Base-by-base conservation (phyloP, 139 green algal species). In the Yamagishiella unicocca region DNA sequence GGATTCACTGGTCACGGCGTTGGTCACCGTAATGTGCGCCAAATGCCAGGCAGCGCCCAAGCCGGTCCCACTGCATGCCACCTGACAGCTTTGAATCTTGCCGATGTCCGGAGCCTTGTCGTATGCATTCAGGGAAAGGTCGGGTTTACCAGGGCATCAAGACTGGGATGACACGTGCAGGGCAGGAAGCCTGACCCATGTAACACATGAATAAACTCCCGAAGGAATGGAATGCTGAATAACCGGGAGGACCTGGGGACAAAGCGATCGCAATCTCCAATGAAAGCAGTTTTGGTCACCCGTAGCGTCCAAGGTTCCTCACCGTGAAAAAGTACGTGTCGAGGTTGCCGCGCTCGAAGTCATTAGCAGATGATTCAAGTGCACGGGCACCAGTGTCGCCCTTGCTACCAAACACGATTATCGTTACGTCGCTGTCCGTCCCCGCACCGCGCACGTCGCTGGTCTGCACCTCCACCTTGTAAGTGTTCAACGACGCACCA, bases 31-130 rank as follows among this genome's bases (percentile, higher is more conserved):
- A 24, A 95, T 66, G 53, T 73, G 86, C 31, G 76, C 66, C 27
- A 95, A 75, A 68, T 92, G 82, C 93, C 93, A 95, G 1, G 88
- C 91, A 46, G 93, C 87, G 61, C 89, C 92, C 54, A 95, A 50
- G 33, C 93, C 93, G 21, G 33, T 89, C n/a, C 92, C 90, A 33
- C 93, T 88, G 66, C 88, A 92, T 46, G 84, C 61, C 35, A 95
- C 76, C 81, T 88, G 85, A 33, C 85, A 89, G 58, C 72, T 88
- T 38, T 84, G 82, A 17, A 92, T 83, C 35, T 74, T 45, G 29
- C 92, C 90, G 68, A 93, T 90, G 40, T 94, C 92, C 2, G 86
- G 85, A 0, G 79, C 90, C 88, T 91, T n/a, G n/a, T n/a, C n/a
- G n/a, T n/a, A n/a, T n/a, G n/a, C n/a, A n/a, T n/a, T n/a, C n/a